Base-by-base conservation (phyloP, 1,284 basidiomycete genomes). In the Ustilago bromivora region DNA sequence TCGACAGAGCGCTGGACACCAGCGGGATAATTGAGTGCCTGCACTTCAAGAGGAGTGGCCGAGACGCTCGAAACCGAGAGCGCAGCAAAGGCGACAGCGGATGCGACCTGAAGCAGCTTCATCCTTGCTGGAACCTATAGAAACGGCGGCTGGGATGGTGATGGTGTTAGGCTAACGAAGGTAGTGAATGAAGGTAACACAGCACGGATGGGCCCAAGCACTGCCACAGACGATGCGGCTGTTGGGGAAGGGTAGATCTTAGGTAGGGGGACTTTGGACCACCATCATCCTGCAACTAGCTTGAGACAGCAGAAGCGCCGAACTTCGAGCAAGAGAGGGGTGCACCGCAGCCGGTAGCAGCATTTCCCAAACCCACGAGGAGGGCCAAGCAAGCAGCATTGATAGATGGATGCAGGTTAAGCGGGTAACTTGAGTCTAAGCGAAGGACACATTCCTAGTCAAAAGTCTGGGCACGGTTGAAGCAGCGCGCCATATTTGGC, bases 1-100 rank as follows among this genome's bases (percentile, higher is more conserved):
- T 61, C 49, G 40, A 70, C 41, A 8, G 75, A 54, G 51, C 55
- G 64, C 43, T 61, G 70, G 0, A 76, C 62, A 36, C 56, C 74
- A 4, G 47, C 34, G 2, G 67, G 68, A 35, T 65, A 68, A 55
- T 57, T 41, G 38, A 63, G 43, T 2, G n/a, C 10, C 2, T 49
- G 56, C 1, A 34, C 55, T 6, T 64, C 47, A 8, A 75, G 60
- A 40, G 60, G 63, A 4, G 32, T 56, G 1, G 72, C 71, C 34
- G 59, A 61, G 10, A 66, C 51, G 35, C 49, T 60, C 19, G 57
- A 61, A 13, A 52, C 66, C 35, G 71, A 60, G 13, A 70, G 19
- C 7, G 63, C 57, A 15, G 57, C 66, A 34, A 65, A 38, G 13
- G 60, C 36, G n/a, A 70, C 28, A 15, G 66, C 46, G 17, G 63